Base-by-base conservation (phyloP, 768 basidiomycete genomes). In the Termitomyces sp. region DNA sequence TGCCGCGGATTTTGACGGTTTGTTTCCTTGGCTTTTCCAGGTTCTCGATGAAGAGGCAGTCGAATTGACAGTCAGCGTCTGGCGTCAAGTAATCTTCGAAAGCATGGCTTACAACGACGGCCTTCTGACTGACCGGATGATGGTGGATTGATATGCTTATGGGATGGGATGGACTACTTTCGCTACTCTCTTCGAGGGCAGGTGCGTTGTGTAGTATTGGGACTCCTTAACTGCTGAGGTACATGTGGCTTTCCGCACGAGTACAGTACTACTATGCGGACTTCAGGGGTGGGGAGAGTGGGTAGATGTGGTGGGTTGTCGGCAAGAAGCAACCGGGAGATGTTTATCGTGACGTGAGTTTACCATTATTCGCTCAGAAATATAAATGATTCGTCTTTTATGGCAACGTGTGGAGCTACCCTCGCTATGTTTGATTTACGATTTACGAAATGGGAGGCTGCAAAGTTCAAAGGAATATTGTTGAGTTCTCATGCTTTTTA, bases 31-130 rank as follows among this genome's bases (percentile, higher is more conserved):
- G 27, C 22, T 47, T 43, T 1, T 20, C 5, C 67, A 97, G 95
- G 92, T 97, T 4, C 78, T 98, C 36, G 94, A 94, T 68, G 95
- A 96, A 71, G 95, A 98, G 69, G 94, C 95, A 5, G 75, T 76
- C 27, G 87, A 93, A 59, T 82, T 95, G 57, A 79, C 84, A n/a
- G 71, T 87, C 65, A 81, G 80, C 60, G 79, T 97, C 48, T 98
- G 95, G 95, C 85, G 93, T 55, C 91, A 93, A 74, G 82, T 96
- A 64, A 91, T 94, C 51, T 96, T 96, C 69, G 95, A 98, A 79
- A 94, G 93, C 67, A 89, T 93, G 84, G 91, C 94, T 27, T 95
- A 92, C 70, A 87, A 84, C 61, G 91, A 95, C 72, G 93, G 93
- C 40, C 78, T 96, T 60, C 85, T 89, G 65, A 94, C 93, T 26